Evolutionary conservation across 169 alveolate species (phyloP), one percentile per base, ranked within the genome.

Genomic region (Plasmodium ovale): DNA sequence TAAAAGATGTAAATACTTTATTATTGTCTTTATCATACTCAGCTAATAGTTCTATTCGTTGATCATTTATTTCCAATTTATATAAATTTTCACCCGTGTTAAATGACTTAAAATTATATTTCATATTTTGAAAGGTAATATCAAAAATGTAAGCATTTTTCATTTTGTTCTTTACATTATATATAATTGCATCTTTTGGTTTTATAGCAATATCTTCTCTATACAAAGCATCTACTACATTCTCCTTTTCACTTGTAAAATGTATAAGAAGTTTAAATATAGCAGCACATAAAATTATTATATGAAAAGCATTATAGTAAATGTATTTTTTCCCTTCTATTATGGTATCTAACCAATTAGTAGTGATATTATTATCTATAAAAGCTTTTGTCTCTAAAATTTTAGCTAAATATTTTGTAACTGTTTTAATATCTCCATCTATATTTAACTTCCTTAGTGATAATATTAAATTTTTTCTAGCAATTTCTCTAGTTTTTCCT

Each of bases 341-440:
- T 29, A 87, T 59, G 19, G 59, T 65, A 29, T 74, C 92, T 33
- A 87, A 4, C 92, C 92, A 87, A 73, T 87, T 87, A 1, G 88
- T 87, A 27, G 88, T 87, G 51, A 87, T 87, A 56, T 87, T 69
- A 19, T 73, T 87, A 37, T 73, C 87, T 6, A 92, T 85, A 89
- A 92, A 94, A 27, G 91, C 96, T 47, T 92, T 93, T 47, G 89
- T 89, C 74, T 94, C 94, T 51, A 94, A 85, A 44, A 94, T 88
- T 60, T 89, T 87, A 31, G 94, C 91, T 44, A 94, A 88, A 64
- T 89, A 88, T 64, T 93, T 94, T 21, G 94, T 88, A 49, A 85
- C 93, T 44, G 97, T 94, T 16, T 95, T 82, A 12, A 94, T 93
- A 42, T 94, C 96, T n/a, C 97, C 97, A 5, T 93, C 87, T 23